These are phyloP conservation scores for Gossypium ekmanianum DNA, from an alignment of 345 rosid species.

Conservation along the genomic window DNA sequence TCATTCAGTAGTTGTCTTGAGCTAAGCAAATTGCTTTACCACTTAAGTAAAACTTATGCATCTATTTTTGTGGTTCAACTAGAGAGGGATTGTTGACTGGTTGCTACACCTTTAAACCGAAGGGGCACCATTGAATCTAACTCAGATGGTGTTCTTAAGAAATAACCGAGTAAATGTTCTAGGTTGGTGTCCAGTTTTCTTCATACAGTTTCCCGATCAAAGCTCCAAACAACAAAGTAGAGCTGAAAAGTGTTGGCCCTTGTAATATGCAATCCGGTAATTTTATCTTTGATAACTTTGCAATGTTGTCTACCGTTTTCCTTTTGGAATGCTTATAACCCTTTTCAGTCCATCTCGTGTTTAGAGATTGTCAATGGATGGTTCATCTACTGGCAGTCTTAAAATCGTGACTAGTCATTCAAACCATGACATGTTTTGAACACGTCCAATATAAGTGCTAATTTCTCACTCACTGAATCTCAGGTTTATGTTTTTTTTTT, in stretches of 20 bases:
- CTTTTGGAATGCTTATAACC: background rate
- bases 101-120: background rate
- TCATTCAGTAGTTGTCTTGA: background rate
- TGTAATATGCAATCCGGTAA: background rate
- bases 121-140: background rate
- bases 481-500: background rate
- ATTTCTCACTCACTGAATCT: background rate
- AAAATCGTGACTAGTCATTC: background rate
- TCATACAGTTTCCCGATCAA: background rate
- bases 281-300: background rate
- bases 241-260: background rate
- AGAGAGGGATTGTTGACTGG: background rate
- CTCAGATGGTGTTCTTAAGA: background rate
- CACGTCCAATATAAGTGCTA: background rate
- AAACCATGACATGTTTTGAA: background rate
- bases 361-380: background rate
- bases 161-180: background rate
- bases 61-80: background rate
- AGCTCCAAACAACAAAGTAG: background rate
- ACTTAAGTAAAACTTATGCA: background rate
- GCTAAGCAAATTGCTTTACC: background rate
- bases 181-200: background rate
- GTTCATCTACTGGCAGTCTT: background rate
- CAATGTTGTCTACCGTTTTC: background rate
- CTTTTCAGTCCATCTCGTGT: background rate